Evolutionary conservation across 495 filamentous ascomycete species (phyloP), one percentile per base, ranked within the genome.

Genomic region (Echria macrotheca): DNA sequence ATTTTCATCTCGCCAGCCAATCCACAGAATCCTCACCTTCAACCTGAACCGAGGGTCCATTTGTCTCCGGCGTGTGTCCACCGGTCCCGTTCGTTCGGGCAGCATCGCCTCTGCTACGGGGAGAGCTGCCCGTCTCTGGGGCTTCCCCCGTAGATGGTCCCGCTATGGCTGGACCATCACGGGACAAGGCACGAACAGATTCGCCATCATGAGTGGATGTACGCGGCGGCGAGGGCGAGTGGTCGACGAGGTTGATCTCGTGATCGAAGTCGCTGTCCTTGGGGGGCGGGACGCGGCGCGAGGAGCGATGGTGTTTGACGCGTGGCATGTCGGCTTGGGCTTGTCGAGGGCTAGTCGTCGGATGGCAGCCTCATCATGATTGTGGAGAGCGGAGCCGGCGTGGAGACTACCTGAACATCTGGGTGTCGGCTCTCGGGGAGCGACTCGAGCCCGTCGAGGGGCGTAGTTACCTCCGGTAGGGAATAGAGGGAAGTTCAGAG

Each of bases 261-360:
- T 81, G 79, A 47, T 84, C 81, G 55, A 78, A 79, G 55, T 82
- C 74, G 53, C 64, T 69, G 53, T 77, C 74, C 56, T 70, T 69
- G 39, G 74, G 67, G 22, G 67, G 61, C 46, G 67, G 57, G 11
- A 63, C 70, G 58, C 76, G 75, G 56, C 75, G 75, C 49, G 69
- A 73, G 19, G 65, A 70, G 28, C 57, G 62, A 51, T 63, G 69
- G 53, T 65, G 65, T 55, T 54, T 68, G 56, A 68, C 67, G 44
- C 54, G 69, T 56, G 64, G 67, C 72, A 74, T 73, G 48, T 26
- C 28, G 21, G n/a, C n/a, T n/a, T n/a, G n/a, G n/a, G n/a, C n/a
- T n/a, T n/a, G n/a, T n/a, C n/a, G n/a, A n/a, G 35, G 26, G 35
- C 46, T 39, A 31, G 24, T 23, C 43, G 29, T n/a, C 17, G 41